Base-by-base conservation (phyloP, 1,284 basidiomycete genomes). In the Filobasidium uniguttulatum region DNA sequence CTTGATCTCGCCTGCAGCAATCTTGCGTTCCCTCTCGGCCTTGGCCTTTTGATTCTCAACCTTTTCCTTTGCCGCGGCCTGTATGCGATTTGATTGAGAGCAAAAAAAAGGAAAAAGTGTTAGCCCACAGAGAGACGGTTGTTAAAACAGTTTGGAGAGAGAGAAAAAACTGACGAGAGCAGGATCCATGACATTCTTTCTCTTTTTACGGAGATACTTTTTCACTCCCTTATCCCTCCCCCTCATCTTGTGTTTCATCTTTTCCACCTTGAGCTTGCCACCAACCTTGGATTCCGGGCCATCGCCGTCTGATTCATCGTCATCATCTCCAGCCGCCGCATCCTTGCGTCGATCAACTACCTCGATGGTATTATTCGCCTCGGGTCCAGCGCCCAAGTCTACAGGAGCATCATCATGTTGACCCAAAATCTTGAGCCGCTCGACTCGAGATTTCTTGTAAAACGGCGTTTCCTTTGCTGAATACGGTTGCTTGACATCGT, bases 121-220 rank as follows among this genome's bases (percentile, higher is more conserved):
- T 43, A 22, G 29, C 33, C 20, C 28, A 17, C 30, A 23, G 3
- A 12, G 12, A 17, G 37, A 12, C 10, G 10, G 17, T n/a, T n/a
- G n/a, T n/a, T n/a, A n/a, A n/a, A n/a, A n/a, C n/a, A n/a, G n/a
- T n/a, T n/a, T n/a, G 35, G 14, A 38, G 4, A 15, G 9, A 33
- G 45, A 26, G 12, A 8, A 23, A 15, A 46, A 17, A 75, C 81
- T 61, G 60, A 91, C 87, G 49, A 83, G 78, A 44, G 79, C 76
- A 23, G 86, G 85, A 65, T 93, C 88, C 56, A 94, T 78, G 49
- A 94, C 85, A 60, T 94, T 93, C 74, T 90, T 89, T 64, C 85
- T 79, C 67, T 89, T 83, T 71, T 89, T 89, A 57, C 83, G 76
- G 52, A 93, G 66, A 60, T 62, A 82, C 72, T 86, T 73, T 68